A percentile compares a stretch with the other conserved stretches of the same genome.
These are phyloP conservation scores for Wallacemonas sp. DNA, from an alignment of 208 protist species.

Conservation along the genomic window DNA sequence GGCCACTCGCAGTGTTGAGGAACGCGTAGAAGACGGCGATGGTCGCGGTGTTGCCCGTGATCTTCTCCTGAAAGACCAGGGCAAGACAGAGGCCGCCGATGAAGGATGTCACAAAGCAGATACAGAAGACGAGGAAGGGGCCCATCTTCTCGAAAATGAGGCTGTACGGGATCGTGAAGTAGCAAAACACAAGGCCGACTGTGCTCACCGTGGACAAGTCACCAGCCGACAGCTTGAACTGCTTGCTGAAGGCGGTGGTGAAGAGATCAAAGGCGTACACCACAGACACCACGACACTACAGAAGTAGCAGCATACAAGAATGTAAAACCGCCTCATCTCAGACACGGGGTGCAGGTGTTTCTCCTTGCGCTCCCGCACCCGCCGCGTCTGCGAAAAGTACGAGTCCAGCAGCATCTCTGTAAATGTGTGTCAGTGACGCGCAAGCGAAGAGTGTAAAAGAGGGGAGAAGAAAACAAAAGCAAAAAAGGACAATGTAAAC, in stretches of 20 bases:
- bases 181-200: conserved; percentile 72
- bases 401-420: conserved; percentile 8
- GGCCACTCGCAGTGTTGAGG: conserved; percentile 48
- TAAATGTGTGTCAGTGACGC: not conserved
- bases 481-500: no score
- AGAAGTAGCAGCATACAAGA: conserved; percentile 69
- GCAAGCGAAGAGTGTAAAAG: no score
- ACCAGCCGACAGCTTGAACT: conserved; percentile 43
- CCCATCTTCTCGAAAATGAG: conserved; percentile 58
- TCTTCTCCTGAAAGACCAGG: conserved; percentile 35
- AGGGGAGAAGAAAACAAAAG: not conserved
- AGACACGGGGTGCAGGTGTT: conserved; percentile 42
- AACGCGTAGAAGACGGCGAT: conserved; percentile 68
- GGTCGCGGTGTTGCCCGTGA: conserved; percentile 50
- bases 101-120: conserved; percentile 29
- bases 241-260: conserved; percentile 35
- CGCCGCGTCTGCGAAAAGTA: conserved; percentile 43
- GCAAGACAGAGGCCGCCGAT: conserved; percentile 44
- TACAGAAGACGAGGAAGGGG: conserved; percentile 41
- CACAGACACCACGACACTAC: conserved; percentile 60
- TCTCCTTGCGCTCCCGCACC: conserved; percentile 33
- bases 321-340: conserved; percentile 60
- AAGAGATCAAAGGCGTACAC: conserved; percentile 76
- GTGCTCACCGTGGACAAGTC: conserved; percentile 75
- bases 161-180: conserved; percentile 66